Conservation (phyloP, 192 early-diverging fungal genomes). For the Backusella psychrophila region DNA sequence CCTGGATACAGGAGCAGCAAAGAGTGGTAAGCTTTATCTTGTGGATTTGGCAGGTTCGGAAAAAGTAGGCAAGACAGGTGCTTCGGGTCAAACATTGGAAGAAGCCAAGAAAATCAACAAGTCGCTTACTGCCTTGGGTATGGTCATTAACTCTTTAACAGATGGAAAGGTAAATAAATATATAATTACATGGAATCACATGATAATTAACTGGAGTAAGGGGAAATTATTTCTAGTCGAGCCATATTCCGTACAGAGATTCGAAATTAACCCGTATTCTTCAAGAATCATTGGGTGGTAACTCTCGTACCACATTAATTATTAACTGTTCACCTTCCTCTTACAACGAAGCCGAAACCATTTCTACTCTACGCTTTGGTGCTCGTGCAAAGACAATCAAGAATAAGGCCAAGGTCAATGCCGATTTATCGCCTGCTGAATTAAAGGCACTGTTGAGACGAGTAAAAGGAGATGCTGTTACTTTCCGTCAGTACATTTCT, state of each 20-base stretch:
- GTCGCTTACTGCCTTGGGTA: slow-evolving; percentile 93
- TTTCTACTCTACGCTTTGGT: slow-evolving; percentile 94
- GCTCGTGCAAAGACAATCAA: slow-evolving; percentile 99
- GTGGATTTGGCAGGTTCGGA: slow-evolving; percentile 99
- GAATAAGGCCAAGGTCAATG: slow-evolving; percentile 99
- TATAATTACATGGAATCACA: not conserved
- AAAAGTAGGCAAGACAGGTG: slow-evolving; percentile 96
- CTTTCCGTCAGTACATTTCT: slow-evolving; percentile 79
- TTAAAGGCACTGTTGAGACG: slow-evolving; percentile 94
- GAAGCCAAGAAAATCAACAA: slow-evolving; percentile 99
- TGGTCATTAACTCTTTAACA: slow-evolving; percentile 98
- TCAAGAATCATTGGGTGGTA: slow-evolving; percentile 98
- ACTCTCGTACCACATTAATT: slow-evolving; percentile 97
- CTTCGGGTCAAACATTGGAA: slow-evolving; percentile 97
- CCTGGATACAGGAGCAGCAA: slow-evolving; percentile 78
- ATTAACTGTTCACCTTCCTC: slow-evolving; percentile 97
- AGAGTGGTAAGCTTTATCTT: slow-evolving; percentile 86
- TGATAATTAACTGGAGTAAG: not conserved
- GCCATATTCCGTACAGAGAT: slow-evolving; percentile 98
- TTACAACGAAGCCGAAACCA: slow-evolving; percentile 95
- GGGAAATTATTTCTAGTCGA: slow-evolving; percentile 55
- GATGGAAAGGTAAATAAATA: slow-evolving; percentile 82
- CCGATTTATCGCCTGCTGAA: slow-evolving; percentile 90
- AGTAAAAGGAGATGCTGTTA: slow-evolving; percentile 76
- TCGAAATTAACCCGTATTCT: slow-evolving; percentile 98